Evolutionary conservation across 192 early-diverging fungal species (phyloP), one percentile per base, ranked within the genome.

Genomic region (Rhizophagus sp.): DNA sequence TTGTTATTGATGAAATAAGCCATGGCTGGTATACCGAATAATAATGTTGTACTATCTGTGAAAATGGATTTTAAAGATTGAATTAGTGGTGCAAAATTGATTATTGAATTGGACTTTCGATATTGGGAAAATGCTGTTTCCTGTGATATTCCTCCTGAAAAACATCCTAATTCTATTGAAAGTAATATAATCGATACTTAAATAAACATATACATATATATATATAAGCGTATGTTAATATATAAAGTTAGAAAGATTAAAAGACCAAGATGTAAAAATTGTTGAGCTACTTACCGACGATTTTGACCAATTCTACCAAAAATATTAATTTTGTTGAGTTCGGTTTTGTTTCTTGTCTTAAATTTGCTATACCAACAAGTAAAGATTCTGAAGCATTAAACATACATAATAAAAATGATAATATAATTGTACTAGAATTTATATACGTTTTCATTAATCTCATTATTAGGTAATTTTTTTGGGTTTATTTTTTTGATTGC

Each of bases 1-100:
- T 85, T 85, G 68, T 85, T 85, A 81, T 85, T 85, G 75, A 85
- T 79, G 64, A 85, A 85, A 61, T 85, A 85, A 36, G 81, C 82
- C 30, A 82, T 77, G 13, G 81, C 84, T 1, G 84, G 84, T 22
- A 85, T 82, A 8, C 81, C 79, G 47, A 85, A 85, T 15, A 82
- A 39, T 36, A 85, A 72, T 36, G 75, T 75, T 64, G 44, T 63
- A 27, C 22, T 3, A 36, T 34, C 25, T 64, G 12, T 80, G 47
- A 44, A 71, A 50, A 22, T 79, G 76, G n/a, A 80, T 78, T 27
- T 76, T 77, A 24, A 81, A 78, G 63, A 79, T 75, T 10, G 57
- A 5, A 75, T 62, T 12, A 57, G 17, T 9, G 61, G 65, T 27
- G 27, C 63, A 70, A 67, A 78, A 62, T 22, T 77, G 34, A 25